Evolutionary conservation across 768 basidiomycete species (phyloP).

Genomic region (Cubamyces sp.): DNA sequence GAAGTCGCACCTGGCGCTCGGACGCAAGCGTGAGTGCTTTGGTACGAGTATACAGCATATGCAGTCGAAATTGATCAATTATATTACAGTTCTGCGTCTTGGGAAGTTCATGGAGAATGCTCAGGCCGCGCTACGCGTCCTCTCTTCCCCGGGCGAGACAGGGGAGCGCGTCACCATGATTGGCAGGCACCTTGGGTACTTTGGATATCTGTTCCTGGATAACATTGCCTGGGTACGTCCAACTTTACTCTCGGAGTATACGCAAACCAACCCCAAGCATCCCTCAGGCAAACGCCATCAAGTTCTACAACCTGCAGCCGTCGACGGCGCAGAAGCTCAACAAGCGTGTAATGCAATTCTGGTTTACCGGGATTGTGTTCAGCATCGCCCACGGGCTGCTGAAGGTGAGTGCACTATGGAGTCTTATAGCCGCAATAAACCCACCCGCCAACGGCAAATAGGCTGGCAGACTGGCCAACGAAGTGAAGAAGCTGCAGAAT

Average conservation of each 20-base stretch:
- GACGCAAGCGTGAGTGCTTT: conserved; percentile 70
- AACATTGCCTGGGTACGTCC: conserved; percentile 79
- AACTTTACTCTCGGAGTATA: neutral
- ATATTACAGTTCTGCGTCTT: conserved; percentile 76
- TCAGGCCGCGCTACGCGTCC: conserved; percentile 82
- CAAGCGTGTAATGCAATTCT: conserved; percentile 78
- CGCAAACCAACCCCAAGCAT: neutral
- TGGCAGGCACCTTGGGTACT: conserved; percentile 85
- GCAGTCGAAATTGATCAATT: neutral
- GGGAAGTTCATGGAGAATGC: conserved; percentile 95
- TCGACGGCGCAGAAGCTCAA: conserved; percentile 62
- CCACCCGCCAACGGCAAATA: conserved; percentile 30
- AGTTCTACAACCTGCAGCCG: conserved; percentile 63
- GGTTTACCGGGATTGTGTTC: conserved; percentile 85
- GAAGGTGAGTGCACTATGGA: conserved; percentile 50
- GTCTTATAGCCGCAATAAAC: neutral
- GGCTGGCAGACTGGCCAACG: conserved; percentile 64
- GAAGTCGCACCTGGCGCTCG: conserved; percentile 82
- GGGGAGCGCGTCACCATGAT: conserved; percentile 80
- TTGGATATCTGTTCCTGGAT: conserved; percentile 85
- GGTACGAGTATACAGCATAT: neutral
- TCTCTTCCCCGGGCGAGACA: conserved; percentile 55
- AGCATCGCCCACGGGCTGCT: conserved; percentile 72
- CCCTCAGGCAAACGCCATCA: conserved; percentile 64
- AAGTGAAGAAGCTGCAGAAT: conserved; percentile 55